phyloP scores from a whole-genome alignment of 2,329 filamentous ascomycete species.

The Zymoseptoria ardabiliae region DNA sequence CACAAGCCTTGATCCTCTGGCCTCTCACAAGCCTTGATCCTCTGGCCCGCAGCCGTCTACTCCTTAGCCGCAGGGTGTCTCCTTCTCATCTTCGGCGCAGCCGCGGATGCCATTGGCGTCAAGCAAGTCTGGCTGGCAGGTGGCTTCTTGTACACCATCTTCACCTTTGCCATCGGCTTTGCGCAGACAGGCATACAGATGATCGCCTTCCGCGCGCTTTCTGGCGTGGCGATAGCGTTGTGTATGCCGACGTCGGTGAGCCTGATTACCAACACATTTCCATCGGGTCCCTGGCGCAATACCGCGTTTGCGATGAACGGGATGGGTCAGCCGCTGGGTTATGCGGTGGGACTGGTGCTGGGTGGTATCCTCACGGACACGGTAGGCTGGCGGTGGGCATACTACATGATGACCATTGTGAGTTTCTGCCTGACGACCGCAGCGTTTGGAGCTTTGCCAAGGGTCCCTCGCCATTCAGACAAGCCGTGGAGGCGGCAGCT shows the following conservation, averaged over 20 bases:
- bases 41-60: conserved; percentile 27
- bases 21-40: conserved; percentile 17
- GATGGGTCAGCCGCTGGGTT: conserved; percentile 45
- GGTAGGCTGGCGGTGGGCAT: conserved; percentile 47
- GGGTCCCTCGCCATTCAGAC: not conserved
- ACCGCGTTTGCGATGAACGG: conserved; percentile 46
- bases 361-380: conserved; percentile 43
- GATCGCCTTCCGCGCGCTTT: conserved; percentile 19
- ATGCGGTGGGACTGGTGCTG: conserved; percentile 44
- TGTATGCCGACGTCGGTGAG: conserved; percentile 41
- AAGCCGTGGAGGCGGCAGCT: conserved; percentile 18
- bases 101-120: conserved; percentile 47
- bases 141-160: conserved; percentile 25
- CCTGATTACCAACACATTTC: conserved; percentile 43
- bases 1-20: conserved; percentile 20
- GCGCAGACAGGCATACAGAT: conserved; percentile 27
- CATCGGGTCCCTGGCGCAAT: conserved; percentile 43
- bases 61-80: conserved; percentile 43
- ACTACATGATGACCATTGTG: conserved; percentile 28
- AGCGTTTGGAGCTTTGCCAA: not conserved
- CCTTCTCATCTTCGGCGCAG: conserved; percentile 44
- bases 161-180: conserved; percentile 38
- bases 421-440: not conserved
- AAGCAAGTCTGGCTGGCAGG: conserved; percentile 41
- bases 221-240: conserved; percentile 17